Evolutionary conservation across 2,329 filamentous ascomycete species (phyloP), one percentile per base, ranked within the genome.

Genomic region (Teratosphaeria destructans): DNA sequence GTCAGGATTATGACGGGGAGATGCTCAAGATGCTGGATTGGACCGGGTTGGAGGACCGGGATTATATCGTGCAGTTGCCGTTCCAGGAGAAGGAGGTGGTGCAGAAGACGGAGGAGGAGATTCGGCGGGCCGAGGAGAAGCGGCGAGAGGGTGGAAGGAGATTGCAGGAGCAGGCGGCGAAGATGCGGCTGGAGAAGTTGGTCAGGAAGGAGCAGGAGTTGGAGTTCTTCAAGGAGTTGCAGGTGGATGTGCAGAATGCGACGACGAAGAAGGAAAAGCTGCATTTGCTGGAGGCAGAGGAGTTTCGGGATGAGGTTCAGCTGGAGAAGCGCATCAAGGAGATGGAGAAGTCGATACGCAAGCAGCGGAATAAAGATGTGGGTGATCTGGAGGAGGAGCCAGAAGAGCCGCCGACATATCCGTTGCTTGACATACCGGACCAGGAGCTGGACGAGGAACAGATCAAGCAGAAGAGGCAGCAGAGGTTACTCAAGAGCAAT

Each of bases 121-220:
- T 99, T 16, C 90, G 89, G 2, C 82, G 85, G 49, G 90, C 95
- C 64, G 91, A 93, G 11, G 94, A 99, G 78, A 88, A 93, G 72
- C 90, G 95, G 71, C 95, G 95, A 73, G 94, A 99, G 75, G 94
- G 90, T 66, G 94, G 94, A 0, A 82, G 94, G 64, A 82, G 95
- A 54, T 72, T 99, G 29, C 94, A 99, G 73, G 91, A 96, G 68
- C 94, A 99, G 74, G 94, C 94, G 0, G 93, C 93, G 10, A 97
- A 96, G 75, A 96, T 96, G 90, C 87, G 94, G 7, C 78, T 99
- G 0, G 94, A 99, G 65, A 95, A 95, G 70, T 79, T 99, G 54
- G 90, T 97, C 72, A 89, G 89, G 70, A 99, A 99, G 74, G 94
- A 99, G 75, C 86, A 95, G 71, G 92, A 97, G 71, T 78, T 97